Evolutionary conservation across 1,284 basidiomycete species (phyloP), one percentile per base, ranked within the genome.

Genomic region (Vanrija sp.): DNA sequence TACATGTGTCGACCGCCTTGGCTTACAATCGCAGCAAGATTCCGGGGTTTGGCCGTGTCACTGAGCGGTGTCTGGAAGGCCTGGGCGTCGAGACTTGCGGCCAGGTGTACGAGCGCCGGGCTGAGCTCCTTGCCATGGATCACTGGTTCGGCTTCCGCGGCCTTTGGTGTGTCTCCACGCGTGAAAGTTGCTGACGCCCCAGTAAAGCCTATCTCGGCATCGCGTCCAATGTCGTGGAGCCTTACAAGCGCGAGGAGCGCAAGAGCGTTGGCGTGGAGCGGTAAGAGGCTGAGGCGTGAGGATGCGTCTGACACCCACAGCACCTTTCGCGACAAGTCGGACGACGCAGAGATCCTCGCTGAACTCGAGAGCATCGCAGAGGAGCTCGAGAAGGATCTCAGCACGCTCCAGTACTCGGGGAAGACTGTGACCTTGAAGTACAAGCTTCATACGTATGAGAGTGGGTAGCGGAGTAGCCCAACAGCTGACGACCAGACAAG

Each of bases 251-350:
- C 56, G 88, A 89, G 61, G 87, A 89, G 66, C 79, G 88, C 43
- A 95, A 93, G 76, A 91, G 89, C 58, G 88, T 96, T 36, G 92
- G 93, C 2, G 84, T 87, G 18, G 93, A 97, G 76, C 79, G 87
- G 88, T 89, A 63, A 46, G n/a, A n/a, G n/a, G 69, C 59, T 22
- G n/a, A n/a, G 23, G 41, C 4, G 14, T 12, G 6, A 16, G 15
- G 6, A 4, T 24, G 35, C 18, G 47, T 10, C 45, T 18, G 49
- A 36, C 27, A 31, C 16, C 41, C 49, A 50, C 31, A 91, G 89
- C 52, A 93, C 90, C 3, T 93, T 93, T 68, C 77, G 79, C 25
- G 78, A 88, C 3, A 77, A 89, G 48, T 78, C 77, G 16, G 80
- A 87, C 55, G 81, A 82, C 54, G 78, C 81, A 0, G 81, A 81